phyloP scores from a whole-genome alignment of 208 protist genomes.

The Angomonas deanei region DNA sequence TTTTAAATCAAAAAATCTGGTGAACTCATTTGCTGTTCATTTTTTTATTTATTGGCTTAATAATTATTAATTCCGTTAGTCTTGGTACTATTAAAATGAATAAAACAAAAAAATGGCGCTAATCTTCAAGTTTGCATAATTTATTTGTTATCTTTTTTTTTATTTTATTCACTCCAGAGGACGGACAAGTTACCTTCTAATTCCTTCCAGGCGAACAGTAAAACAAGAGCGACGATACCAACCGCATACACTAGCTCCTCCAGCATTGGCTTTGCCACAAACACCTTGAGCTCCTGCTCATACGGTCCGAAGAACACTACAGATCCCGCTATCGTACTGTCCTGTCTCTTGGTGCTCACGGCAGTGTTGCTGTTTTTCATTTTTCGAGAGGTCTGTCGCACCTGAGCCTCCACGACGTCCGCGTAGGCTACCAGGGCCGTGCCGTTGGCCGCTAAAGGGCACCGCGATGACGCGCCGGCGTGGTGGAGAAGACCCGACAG shows the following conservation, averaged over 20 bases:
- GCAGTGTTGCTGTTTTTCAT: conserved; percentile 5
- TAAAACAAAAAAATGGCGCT: too few relatives aligned
- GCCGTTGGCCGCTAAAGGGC: conserved; percentile 29
- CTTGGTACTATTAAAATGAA: too few relatives aligned
- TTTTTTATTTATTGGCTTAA: conserved; percentile 1
- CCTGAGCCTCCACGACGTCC: conserved; percentile 38
- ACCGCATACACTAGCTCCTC: conserved; percentile 25
- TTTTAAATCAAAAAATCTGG: too few relatives aligned
- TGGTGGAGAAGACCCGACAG: conserved; percentile 45
- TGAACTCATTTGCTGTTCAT: neutral
- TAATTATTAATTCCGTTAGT: too few relatives aligned
- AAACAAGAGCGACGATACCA: conserved; percentile 16
- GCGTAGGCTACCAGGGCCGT: conserved; percentile 31
- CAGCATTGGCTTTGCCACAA: conserved; percentile 30
- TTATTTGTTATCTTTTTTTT: neutral
- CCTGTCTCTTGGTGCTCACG: conserved; percentile 16
- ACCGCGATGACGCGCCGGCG: conserved; percentile 36
- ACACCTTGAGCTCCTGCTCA: conserved; percentile 52
- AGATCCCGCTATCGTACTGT: conserved; percentile 20
- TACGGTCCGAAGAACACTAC: conserved; percentile 54
- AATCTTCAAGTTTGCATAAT: too few relatives aligned
- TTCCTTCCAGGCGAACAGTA: conserved; percentile 41
- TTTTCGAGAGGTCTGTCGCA: conserved; percentile 25
- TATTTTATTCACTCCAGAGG: conserved; percentile 13
- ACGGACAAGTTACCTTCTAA: too few relatives aligned